A percentile compares a stretch with the other conserved stretches of the same genome.
These are phyloP conservation scores for Claviceps maximensis DNA, from an alignment of 2,329 filamentous ascomycete genomes.

Conservation along the genomic window DNA sequence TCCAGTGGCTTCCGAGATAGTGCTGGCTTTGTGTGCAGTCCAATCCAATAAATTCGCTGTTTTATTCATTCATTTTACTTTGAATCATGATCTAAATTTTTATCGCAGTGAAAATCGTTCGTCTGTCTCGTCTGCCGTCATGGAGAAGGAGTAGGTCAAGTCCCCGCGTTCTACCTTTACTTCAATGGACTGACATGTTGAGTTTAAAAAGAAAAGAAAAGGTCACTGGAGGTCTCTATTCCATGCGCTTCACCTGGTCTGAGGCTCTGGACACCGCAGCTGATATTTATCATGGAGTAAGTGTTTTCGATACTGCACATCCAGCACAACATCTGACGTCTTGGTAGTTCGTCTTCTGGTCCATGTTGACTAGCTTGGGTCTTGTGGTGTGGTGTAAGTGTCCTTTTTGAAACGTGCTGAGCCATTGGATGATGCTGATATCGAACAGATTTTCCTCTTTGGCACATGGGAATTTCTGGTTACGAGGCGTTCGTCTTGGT, in stretches of 20 bases:
- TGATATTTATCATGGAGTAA: conserved; percentile 82
- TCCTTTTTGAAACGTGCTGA: not conserved
- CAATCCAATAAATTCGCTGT: conserved; percentile 20
- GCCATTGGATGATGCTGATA: not conserved
- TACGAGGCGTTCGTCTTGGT: conserved; percentile 84
- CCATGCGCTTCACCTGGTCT: conserved; percentile 57
- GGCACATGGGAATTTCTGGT: conserved; percentile 98
- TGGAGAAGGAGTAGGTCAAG: conserved; percentile 61
- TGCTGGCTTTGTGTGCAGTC: conserved; percentile 22
- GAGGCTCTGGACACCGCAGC: conserved; percentile 70
- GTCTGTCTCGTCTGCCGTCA: conserved; percentile 32
- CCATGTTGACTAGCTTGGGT: conserved; percentile 77
- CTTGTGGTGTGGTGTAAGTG: conserved; percentile 84
- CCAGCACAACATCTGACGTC: conserved; percentile 9
- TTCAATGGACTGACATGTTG: not conserved
- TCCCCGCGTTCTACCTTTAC: not conserved
- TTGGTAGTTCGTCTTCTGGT: conserved; percentile 82
- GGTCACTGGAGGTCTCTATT: conserved; percentile 55
- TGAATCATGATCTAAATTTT: conserved; percentile 26
- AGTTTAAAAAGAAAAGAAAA: conserved; percentile 53
- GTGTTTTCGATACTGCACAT: conserved; percentile 16
- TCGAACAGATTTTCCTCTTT: conserved; percentile 71
- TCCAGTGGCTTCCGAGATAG: conserved; percentile 89
- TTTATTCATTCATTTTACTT: not conserved
- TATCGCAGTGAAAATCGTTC: conserved; percentile 33